Percentiles rank a stretch among this genome's conserved stretches.
Evolutionary conservation across 805 yeast genomes (phyloP).

Genomic region (Hanseniaspora thailandica): DNA sequence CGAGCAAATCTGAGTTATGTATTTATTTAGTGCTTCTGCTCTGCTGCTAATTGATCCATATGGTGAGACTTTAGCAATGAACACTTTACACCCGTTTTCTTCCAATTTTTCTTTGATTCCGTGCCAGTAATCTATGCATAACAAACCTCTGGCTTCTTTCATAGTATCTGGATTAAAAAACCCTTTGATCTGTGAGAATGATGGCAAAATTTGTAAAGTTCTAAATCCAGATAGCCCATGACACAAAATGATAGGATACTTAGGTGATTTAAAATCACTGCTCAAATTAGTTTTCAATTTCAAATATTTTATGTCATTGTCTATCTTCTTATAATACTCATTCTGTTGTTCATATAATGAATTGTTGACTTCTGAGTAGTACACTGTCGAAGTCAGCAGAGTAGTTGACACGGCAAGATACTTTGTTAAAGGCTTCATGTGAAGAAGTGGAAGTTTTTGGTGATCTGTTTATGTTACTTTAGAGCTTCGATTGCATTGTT

Average conservation of each 20-base stretch:
- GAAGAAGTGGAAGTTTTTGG: no score
- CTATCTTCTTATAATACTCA: not conserved
- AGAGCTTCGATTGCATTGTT: not conserved
- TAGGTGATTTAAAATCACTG: conserved; percentile 44
- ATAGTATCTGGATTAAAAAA: conserved; percentile 23
- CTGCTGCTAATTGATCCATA: conserved; percentile 64
- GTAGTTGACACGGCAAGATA: not conserved
- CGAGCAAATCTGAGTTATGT: conserved; percentile 28
- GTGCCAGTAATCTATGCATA: conserved; percentile 59
- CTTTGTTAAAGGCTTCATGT: not conserved
- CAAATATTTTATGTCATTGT: not conserved
- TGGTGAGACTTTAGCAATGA: conserved; percentile 71
- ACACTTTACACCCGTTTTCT: conserved; percentile 51
- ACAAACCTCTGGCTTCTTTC: conserved; percentile 20
- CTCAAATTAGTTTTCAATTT: conserved; percentile 11
- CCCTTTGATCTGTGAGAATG: conserved; percentile 26
- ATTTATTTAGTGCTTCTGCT: conserved; percentile 45
- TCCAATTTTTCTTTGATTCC: conserved; percentile 59
- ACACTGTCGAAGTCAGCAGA: not conserved
- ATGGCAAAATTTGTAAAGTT: conserved; percentile 36
- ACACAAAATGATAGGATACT: conserved; percentile 65
- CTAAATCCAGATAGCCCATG: conserved; percentile 86
- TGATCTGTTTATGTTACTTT: no score
- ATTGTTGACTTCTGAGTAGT: not conserved
- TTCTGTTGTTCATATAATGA: not conserved